These are phyloP conservation scores for Blastocystis sp. DNA, from an alignment of 352 stramenopile species.

Conservation along the genomic window DNA sequence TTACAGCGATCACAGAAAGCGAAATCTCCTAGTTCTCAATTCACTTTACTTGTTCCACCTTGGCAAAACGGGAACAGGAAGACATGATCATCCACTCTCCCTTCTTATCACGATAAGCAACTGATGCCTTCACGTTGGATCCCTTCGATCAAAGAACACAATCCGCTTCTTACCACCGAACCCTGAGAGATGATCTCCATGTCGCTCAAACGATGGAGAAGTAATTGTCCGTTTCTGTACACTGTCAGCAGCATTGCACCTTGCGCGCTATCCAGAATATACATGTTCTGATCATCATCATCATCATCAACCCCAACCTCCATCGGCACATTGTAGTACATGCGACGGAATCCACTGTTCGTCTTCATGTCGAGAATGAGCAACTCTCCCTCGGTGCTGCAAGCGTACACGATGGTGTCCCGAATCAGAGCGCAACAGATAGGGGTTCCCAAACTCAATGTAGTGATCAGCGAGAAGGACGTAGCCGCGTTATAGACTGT, in stretches of 20 bases:
- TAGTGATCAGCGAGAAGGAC: neutral
- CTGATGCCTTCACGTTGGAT: neutral
- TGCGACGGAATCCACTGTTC: neutral
- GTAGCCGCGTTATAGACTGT: neutral
- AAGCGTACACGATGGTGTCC: neutral
- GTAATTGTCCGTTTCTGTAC: too few relatives aligned
- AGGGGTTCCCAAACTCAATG: neutral
- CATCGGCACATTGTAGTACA: too few relatives aligned
- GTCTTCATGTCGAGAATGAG: neutral
- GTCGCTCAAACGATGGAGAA: too few relatives aligned
- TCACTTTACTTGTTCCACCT: neutral
- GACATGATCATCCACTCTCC: neutral
- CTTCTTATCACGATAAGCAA: neutral
- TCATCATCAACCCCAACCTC: too few relatives aligned
- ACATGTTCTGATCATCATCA: too few relatives aligned
- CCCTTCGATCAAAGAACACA: neutral
- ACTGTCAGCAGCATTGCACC: too few relatives aligned
- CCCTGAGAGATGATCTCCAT: too few relatives aligned
- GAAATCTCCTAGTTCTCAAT: neutral
- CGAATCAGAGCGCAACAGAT: neutral
- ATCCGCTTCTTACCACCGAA: neutral
- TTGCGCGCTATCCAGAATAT: too few relatives aligned
- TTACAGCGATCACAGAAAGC: neutral
- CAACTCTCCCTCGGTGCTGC: neutral
- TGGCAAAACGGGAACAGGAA: neutral